Evolutionary conservation across 2,329 filamentous ascomycete genomes (phyloP).

Genomic region (Aspergillus neotritici): DNA sequence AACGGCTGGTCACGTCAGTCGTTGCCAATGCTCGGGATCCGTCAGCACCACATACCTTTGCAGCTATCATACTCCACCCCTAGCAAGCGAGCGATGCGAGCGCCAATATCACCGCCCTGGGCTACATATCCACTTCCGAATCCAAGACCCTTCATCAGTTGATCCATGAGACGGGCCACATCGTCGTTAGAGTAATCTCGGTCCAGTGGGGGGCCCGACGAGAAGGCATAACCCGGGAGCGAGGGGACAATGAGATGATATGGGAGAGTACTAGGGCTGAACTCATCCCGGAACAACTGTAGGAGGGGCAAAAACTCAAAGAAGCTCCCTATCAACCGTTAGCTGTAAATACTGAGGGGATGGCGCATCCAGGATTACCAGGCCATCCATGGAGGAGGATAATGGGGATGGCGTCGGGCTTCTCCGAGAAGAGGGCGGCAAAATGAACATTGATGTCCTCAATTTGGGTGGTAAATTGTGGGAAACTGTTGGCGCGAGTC

Average conservation of each 20-base stretch:
- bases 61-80: slow-evolving; percentile 24
- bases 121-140: slow-evolving; percentile 26
- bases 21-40: not conserved
- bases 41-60: slow-evolving; percentile 18
- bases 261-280: slow-evolving; percentile 21
- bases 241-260: slow-evolving; percentile 31
- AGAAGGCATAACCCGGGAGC: slow-evolving; percentile 27
- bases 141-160: slow-evolving; percentile 26
- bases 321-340: slow-evolving; percentile 23
- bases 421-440: slow-evolving; percentile 45
- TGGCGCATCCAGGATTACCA: slow-evolving; percentile 11
- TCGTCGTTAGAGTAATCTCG: slow-evolving; percentile 19
- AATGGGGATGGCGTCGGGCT: slow-evolving; percentile 44
- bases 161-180: slow-evolving; percentile 23
- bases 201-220: slow-evolving; percentile 25
- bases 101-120: slow-evolving; percentile 31
- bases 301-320: slow-evolving; percentile 30
- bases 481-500: slow-evolving; percentile 46
- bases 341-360: not conserved
- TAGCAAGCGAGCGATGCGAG: slow-evolving; percentile 19
- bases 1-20: slow-evolving; percentile 16
- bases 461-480: slow-evolving; percentile 45
- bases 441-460: slow-evolving; percentile 45
- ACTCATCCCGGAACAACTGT: slow-evolving; percentile 22
- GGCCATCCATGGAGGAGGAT: slow-evolving; percentile 39